phyloP scores from a whole-genome alignment of 306 rosid species.

The Neltuma alba region DNA sequence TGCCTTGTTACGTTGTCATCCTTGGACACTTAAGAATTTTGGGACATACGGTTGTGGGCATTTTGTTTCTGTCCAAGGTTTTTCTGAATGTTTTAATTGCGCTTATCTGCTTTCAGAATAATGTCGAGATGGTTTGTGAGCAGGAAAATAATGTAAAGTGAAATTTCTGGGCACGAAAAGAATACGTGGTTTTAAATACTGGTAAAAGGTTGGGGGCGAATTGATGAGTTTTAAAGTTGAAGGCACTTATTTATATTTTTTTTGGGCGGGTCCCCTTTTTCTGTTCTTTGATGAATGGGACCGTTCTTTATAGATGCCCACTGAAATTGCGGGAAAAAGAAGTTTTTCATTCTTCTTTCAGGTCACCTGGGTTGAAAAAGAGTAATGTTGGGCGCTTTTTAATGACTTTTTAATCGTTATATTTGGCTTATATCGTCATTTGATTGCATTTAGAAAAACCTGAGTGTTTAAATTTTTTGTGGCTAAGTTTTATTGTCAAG shows the following conservation, averaged over 20 bases:
- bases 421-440: not conserved
- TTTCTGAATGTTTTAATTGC: not conserved
- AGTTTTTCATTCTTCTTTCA: not conserved
- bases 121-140: not conserved
- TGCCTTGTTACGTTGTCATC: not conserved
- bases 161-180: not conserved
- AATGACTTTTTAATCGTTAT: not conserved
- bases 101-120: not conserved
- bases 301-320: not conserved
- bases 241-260: not conserved
- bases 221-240: not conserved
- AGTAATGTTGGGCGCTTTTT: not conserved
- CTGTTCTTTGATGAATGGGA: not conserved
- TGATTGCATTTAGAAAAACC: not conserved
- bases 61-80: not conserved
- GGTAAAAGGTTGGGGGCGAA: not conserved
- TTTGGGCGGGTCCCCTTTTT: not conserved
- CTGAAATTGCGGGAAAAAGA: not conserved
- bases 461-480: not conserved
- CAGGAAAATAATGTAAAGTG: not conserved
- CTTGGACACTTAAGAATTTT: not conserved
- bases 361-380: not conserved
- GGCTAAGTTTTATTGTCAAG: constrained; percentile 23
- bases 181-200: too few species aligned
- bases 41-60: not conserved